A percentile compares a stretch with the other conserved stretches of the same genome.
Conservation (phyloP, 2,329 filamentous ascomycete species). For the Colletotrichum brevisporum region DNA sequence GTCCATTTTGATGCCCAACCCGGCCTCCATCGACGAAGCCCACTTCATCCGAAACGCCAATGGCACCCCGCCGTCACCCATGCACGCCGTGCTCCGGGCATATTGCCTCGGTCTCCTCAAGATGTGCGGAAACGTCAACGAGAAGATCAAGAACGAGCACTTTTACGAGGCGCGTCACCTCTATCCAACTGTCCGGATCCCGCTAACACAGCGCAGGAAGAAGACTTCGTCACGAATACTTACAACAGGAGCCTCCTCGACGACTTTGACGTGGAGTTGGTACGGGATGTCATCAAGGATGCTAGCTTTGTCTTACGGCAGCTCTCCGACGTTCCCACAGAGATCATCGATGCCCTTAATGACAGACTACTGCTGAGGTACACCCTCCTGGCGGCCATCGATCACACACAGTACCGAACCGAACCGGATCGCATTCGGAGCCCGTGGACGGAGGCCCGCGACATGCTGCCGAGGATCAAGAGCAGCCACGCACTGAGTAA, state of each 20-base stretch:
- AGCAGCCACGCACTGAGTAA: constrained; percentile 74
- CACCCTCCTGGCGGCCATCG: constrained; percentile 70
- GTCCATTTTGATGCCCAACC: constrained; percentile 80
- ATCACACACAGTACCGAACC: constrained; percentile 61
- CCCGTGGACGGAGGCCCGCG: constrained; percentile 66
- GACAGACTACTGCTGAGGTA: constrained; percentile 77
- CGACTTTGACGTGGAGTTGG: constrained; percentile 69
- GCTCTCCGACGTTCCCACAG: constrained; percentile 54
- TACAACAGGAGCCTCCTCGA: constrained; percentile 86
- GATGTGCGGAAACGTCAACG: constrained; percentile 83
- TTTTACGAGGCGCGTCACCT: constrained; percentile 83
- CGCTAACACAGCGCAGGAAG: constrained; percentile 74
- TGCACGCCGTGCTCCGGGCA: constrained; percentile 79
- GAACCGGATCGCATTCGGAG: constrained; percentile 62
- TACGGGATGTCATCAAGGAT: constrained; percentile 67
- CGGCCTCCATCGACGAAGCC: constrained; percentile 74
- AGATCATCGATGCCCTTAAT: constrained; percentile 69
- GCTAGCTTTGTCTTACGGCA: constrained; percentile 67
- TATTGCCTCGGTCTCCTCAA: constrained; percentile 92
- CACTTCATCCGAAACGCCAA: constrained; percentile 66
- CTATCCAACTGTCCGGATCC: background rate
- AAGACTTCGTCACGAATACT: constrained; percentile 95
- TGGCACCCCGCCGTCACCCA: constrained; percentile 51
- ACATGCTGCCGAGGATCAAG: constrained; percentile 68
- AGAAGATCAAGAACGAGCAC: constrained; percentile 83